These are phyloP conservation scores for Penicillium sp. DNA, from an alignment of 2,329 filamentous ascomycete genomes.

Conservation along the genomic window DNA sequence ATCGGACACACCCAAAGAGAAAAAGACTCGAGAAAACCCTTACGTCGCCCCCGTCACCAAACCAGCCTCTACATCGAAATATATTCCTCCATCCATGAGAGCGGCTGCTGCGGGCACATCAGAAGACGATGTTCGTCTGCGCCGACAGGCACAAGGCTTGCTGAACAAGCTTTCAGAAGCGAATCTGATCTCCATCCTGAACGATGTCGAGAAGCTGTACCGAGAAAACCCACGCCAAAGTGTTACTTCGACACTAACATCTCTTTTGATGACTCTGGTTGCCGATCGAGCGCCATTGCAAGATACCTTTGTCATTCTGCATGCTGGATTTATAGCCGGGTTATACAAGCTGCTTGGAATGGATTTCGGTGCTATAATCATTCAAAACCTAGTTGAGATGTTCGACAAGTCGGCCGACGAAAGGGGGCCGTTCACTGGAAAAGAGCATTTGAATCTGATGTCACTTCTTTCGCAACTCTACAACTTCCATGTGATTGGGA, in stretches of 20 bases:
- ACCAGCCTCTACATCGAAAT: conserved; percentile 56
- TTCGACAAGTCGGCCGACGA: conserved; percentile 64
- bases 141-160: conserved; percentile 78
- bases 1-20: conserved; percentile 25
- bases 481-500: conserved; percentile 82
- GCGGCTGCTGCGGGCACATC: conserved; percentile 58
- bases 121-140: conserved; percentile 65
- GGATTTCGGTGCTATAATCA: conserved; percentile 82
- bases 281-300: conserved; percentile 72
- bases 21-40: conserved; percentile 70
- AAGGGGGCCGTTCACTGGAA: conserved; percentile 42
- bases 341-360: conserved; percentile 82
- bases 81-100: conserved; percentile 81
- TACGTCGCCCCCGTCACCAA: conserved; percentile 68
- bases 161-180: conserved; percentile 91
- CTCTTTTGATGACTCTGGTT: conserved; percentile 73
- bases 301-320: conserved; percentile 86
- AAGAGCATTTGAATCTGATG: conserved; percentile 71
- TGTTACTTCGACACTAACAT: conserved; percentile 75
- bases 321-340: conserved; percentile 83
- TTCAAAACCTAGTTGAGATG: conserved; percentile 71
- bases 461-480: conserved; percentile 83
- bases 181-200: conserved; percentile 79
- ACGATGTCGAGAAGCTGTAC: conserved; percentile 79
- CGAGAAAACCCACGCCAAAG: conserved; percentile 79